Percentiles rank a stretch among this genome's conserved stretches.
Evolutionary conservation across 495 filamentous ascomycete species (phyloP).

Genomic region (Penicillium argentinense): DNA sequence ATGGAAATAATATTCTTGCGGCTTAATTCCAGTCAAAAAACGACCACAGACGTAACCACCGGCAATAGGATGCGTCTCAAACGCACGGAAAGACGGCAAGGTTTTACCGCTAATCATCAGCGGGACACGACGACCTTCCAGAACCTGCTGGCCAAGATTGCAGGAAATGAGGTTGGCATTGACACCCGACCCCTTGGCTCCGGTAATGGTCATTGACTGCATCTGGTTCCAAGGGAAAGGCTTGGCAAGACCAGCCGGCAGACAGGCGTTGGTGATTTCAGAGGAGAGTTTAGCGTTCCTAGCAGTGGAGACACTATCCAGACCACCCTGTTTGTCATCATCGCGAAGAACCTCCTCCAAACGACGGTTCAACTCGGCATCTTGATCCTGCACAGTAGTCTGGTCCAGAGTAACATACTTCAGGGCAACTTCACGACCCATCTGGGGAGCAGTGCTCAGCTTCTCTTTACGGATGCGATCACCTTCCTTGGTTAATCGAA

Average conservation of each 20-base stretch:
- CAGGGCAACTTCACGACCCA: constrained; percentile 79
- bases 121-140: constrained; percentile 93
- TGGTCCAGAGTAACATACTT: constrained; percentile 90
- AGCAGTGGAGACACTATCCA: constrained; percentile 84
- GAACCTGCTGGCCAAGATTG: constrained; percentile 93
- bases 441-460: constrained; percentile 63
- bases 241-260: constrained; percentile 82
- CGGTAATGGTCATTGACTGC: constrained; percentile 97
- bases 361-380: constrained; percentile 69
- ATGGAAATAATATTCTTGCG: constrained; percentile 99
- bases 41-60: constrained; percentile 94
- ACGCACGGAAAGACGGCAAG: constrained; percentile 89
- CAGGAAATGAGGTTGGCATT: constrained; percentile 98
- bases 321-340: constrained; percentile 80
- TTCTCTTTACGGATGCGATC: constrained; percentile 69
- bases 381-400: constrained; percentile 53
- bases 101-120: constrained; percentile 98
- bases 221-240: constrained; percentile 96
- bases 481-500: constrained; percentile 79
- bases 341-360: constrained; percentile 90
- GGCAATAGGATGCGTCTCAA: constrained; percentile 83
- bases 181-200: constrained; percentile 88
- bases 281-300: constrained; percentile 70
- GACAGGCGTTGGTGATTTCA: constrained; percentile 71
- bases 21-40: constrained; percentile 96